Base-by-base conservation (phyloP, 768 basidiomycete genomes). In the Cantharellus anzutake region DNA sequence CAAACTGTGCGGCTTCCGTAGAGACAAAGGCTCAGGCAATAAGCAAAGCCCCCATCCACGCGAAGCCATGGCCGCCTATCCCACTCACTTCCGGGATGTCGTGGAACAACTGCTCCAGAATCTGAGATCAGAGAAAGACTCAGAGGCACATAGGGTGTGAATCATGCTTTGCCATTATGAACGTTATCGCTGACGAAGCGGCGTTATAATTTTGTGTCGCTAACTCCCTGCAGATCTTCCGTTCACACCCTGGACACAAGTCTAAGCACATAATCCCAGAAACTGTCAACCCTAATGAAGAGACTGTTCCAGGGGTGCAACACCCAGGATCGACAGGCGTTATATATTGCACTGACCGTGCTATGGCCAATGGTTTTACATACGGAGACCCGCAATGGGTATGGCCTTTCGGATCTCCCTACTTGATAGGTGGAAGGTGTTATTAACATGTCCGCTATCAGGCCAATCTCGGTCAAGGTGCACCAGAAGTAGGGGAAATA, bases 291-390 rank as follows among this genome's bases (percentile, higher is more conserved):
- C 5, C 59, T 78, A 84, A 88, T 64, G 89, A 92, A 65, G 89
- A 93, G 71, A 90, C 89, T 0, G 81, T 93, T 3, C 90, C 89
- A 20, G 89, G 87, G 56, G 86, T 62, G n/a, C 16, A 50, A 16
- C 70, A 68, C 53, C 65, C 65, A n/a, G 67, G 69, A 41, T 67
- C 66, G 14, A 69, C 70, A 1, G 72, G 71, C 42, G 80, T 83
- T 37, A 82, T 93, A 66, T 96, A 93, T 69, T 92, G 90, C 70
- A 89, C 86, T 1, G 87, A 92, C 67, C 82, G 91, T 61, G 87
- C 91, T n/a, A 88, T 90, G 74, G 90, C 90, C 5, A 94, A 96
- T 67, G 92, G 92, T 4, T 96, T 91, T 74, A 82, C 73, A 63
- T 86, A 87, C 64, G 64, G 59, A 3, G 57, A 56, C 11, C 82